Percentiles rank a stretch among this genome's conserved stretches.
Evolutionary conservation across 2,329 filamentous ascomycete genomes (phyloP).

Genomic region (Colletotrichum sp.): DNA sequence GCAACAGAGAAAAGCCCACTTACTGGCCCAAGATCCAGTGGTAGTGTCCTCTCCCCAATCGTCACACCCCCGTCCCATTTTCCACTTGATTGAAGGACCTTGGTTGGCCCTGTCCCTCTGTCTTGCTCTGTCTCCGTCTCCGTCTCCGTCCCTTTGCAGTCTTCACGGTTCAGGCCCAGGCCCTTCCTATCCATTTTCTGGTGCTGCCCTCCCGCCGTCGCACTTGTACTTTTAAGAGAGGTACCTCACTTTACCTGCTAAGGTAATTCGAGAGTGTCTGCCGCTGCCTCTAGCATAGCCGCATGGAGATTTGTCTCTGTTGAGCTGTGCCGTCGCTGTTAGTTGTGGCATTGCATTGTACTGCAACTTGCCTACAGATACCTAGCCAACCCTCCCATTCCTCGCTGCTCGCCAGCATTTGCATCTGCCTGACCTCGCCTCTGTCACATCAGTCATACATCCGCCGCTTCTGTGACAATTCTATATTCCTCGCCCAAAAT

Average conservation of each 20-base stretch:
- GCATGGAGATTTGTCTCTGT: neutral
- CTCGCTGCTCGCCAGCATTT: neutral
- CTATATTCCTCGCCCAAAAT: neutral
- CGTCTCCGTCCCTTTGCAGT: neutral
- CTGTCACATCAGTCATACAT: conserved; percentile 11
- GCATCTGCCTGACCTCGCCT: neutral
- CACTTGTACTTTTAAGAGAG: neutral
- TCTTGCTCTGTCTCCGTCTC: neutral
- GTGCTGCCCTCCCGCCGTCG: neutral
- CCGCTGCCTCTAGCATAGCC: neutral
- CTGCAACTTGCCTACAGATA: neutral
- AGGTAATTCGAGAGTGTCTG: neutral
- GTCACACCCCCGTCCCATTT: conserved; percentile 7
- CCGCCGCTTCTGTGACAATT: neutral
- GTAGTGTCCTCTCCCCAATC: neutral
- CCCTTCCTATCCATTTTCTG: neutral
- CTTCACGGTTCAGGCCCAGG: neutral
- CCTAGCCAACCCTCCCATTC: neutral
- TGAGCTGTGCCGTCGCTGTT: neutral
- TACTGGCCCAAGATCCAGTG: neutral
- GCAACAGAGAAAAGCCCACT: neutral
- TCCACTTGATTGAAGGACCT: neutral
- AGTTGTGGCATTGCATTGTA: neutral
- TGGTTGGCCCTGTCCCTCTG: neutral
- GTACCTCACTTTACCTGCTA: neutral